These are phyloP conservation scores for Cudoniella acicularis DNA, from an alignment of 495 filamentous ascomycete genomes.

Conservation along the genomic window DNA sequence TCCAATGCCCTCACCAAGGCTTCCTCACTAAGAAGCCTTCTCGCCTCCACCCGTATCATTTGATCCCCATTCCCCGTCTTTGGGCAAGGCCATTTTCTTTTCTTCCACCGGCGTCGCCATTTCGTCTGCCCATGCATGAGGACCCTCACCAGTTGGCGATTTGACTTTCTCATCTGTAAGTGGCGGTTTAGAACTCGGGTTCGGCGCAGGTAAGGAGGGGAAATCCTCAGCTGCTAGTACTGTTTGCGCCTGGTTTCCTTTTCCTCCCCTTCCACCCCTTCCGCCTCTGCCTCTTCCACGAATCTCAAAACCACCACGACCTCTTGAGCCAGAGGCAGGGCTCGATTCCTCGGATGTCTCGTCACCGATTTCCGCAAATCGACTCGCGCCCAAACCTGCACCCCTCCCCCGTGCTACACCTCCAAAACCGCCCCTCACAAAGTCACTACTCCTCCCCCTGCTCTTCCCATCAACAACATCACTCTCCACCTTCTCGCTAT, in stretches of 20 bases:
- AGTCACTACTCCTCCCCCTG: slow-evolving; percentile 35
- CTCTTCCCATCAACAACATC: slow-evolving; percentile 39
- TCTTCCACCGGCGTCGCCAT: slow-evolving; percentile 27
- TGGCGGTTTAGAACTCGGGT: not conserved
- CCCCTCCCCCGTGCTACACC: slow-evolving; percentile 36
- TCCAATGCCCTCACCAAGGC: not conserved
- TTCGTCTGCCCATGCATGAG: slow-evolving; percentile 25
- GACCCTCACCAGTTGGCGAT: slow-evolving; percentile 5
- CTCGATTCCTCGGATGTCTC: not conserved
- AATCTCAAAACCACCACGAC: slow-evolving; percentile 10
- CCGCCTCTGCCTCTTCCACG: slow-evolving; percentile 14
- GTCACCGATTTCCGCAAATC: slow-evolving; percentile 13
- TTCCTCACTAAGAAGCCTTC: not conserved
- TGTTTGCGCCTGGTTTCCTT: not conserved
- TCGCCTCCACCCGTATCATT: too few species aligned
- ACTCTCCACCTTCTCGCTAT: slow-evolving; percentile 67
- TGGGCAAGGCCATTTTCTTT: slow-evolving; percentile 15
- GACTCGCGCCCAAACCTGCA: slow-evolving; percentile 15
- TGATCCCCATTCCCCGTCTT: too few species aligned
- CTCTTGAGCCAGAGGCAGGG: not conserved
- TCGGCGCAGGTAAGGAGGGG: slow-evolving; percentile 17
- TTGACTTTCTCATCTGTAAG: not conserved
- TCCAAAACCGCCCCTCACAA: slow-evolving; percentile 56
- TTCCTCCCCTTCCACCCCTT: slow-evolving; percentile 15
- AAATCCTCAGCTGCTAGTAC: slow-evolving; percentile 18